Base-by-base conservation (phyloP, 768 basidiomycete species). In the Mycena polygramma region DNA sequence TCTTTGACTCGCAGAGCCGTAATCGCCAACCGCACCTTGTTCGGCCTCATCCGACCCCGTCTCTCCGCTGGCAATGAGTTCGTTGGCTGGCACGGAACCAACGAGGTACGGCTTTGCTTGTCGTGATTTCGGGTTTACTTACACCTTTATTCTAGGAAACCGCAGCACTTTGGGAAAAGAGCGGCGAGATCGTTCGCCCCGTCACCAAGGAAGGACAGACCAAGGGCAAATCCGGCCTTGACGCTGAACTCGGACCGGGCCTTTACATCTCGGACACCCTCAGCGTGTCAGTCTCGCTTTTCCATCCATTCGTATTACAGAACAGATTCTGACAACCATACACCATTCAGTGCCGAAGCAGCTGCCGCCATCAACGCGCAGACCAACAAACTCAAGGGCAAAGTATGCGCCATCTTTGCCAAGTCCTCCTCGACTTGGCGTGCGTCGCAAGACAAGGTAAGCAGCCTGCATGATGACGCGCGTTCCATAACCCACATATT, bases 81-180 rank as follows among this genome's bases (percentile, higher is more conserved):
- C 35, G 36, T 62, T 30, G 60, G 60, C 35, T 62, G 60, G 60
- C 60, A 62, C 14, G 60, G 60, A 46, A 58, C 57, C 41, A 58
- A 58, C 43, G 57, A 58, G n/a, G 55, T 55, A n/a, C 36, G 55
- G 37, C 20, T 36, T n/a, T 35, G 17, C 24, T 52, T 24, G 15
- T 20, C 36, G 4, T 19, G 17, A 35, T 36, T 7, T 15, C 14
- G 7, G 19, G 8, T n/a, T 30, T 54, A 20, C 15, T 13, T 39
- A 10, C n/a, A 15, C 2, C 11, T 13, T n/a, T 24, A 22, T 17
- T n/a, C 14, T 45, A 45, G 58, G 19, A 46, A 20, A 60, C 59
- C 4, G 59, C 59, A 0, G 46, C 26, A 1, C 59, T 60, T n/a
- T 60, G 59, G 59, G 35, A 20, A n/a, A 60, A 13, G 20, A 46